Evolutionary conservation across 805 yeast genomes (phyloP), one percentile per base, ranked within the genome.

Genomic region (Schwanniomyces sp.): DNA sequence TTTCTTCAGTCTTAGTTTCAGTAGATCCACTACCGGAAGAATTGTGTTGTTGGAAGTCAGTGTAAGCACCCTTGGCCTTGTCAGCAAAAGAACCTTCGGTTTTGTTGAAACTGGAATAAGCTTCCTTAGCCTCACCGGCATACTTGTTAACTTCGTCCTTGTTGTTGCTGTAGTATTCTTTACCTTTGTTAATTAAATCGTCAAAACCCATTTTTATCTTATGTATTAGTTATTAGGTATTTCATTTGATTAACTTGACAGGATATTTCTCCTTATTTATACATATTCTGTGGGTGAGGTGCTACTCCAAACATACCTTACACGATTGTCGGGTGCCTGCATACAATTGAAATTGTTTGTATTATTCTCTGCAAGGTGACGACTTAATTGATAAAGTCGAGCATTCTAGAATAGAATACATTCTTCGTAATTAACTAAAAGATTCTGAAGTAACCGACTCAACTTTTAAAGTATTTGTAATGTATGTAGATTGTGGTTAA

Each of bases 51-150:
- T 60, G 57, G 57, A 58, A 61, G 25, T 58, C 69, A 34, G 55
- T 46, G 61, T 61, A 70, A 37, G 66, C 69, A 44, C 64, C 62
- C 56, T 67, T 59, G 49, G 75, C 76, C 57, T 68, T 65, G 52
- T 63, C 68, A 18, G 57, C 41, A 58, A 55, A 54, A 24, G 64
- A 40, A 45, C 58, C 61, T 16, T 61, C 69, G 29, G 65, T 56
- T 47, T 54, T 56, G 60, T 53, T 52, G 66, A 59, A 70, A 42
- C 64, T 61, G 28, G 52, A 49, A 66, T 62, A 70, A 34, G 69
- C 75, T 21, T 59, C 64, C 56, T 72, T 57, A 41, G 72, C 74
- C 32, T 68, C 74, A 45, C 63, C 63, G 27, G 53, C 44, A 46
- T 59, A 56, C 11, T 58, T 57, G 57, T 57, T 61, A 34, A 44